Percentiles rank a stretch among this genome's conserved stretches.
These are phyloP conservation scores for Phytophthora syringae DNA, from an alignment of 352 stramenopile species.

Conservation along the genomic window DNA sequence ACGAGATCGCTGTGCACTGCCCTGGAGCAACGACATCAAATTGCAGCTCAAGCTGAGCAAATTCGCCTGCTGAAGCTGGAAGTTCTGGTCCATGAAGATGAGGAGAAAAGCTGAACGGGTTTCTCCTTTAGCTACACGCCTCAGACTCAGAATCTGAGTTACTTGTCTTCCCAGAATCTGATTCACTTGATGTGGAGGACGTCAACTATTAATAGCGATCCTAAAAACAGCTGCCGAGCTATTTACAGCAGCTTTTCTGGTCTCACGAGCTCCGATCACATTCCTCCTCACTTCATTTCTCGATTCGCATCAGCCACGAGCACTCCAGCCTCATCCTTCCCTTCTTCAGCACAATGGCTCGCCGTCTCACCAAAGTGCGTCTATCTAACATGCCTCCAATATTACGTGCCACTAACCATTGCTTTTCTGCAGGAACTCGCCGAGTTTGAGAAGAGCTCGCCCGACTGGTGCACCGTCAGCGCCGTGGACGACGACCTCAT, in stretches of 20 bases:
- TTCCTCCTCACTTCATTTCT: slow-evolving; percentile 32
- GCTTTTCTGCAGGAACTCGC: slow-evolving; percentile 69
- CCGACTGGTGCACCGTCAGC: slow-evolving; percentile 89
- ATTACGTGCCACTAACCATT: not conserved
- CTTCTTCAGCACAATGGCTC: slow-evolving; percentile 57
- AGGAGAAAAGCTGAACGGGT: slow-evolving; percentile 63
- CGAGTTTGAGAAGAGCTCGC: slow-evolving; percentile 91
- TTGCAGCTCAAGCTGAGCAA: too few species aligned
- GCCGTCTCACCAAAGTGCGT: slow-evolving; percentile 82
- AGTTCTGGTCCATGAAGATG: slow-evolving; percentile 73
- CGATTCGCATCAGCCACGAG: slow-evolving; percentile 37
- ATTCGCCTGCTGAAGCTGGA: too few species aligned
- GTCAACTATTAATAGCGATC: too few species aligned
- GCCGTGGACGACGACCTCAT: slow-evolving; percentile 89
- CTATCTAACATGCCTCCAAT: not conserved
- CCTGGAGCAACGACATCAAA: too few species aligned
- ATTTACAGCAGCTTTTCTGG: too few species aligned
- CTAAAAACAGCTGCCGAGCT: too few species aligned
- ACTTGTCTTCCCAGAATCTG: too few species aligned
- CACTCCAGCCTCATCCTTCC: slow-evolving; percentile 6
- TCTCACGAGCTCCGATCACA: too few species aligned
- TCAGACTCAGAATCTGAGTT: too few species aligned
- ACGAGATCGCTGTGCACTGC: too few species aligned
- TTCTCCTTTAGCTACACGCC: too few species aligned
- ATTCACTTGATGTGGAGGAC: too few species aligned